Base-by-base conservation (phyloP, 768 basidiomycete genomes). In the Lactifluus hygrophoroides region DNA sequence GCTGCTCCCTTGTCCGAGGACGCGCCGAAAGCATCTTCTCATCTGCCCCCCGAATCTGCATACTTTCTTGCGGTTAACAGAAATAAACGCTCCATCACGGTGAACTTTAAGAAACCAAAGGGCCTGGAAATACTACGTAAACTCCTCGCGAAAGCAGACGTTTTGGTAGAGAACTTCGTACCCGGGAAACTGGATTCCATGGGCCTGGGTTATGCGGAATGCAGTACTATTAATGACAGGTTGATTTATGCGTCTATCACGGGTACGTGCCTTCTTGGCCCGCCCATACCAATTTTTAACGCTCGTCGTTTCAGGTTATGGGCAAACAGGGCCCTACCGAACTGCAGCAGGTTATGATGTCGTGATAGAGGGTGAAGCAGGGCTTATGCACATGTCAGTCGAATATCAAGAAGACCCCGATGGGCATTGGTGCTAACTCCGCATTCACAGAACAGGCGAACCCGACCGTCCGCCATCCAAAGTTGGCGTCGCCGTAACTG, bases 401-500 rank as follows among this genome's bases (percentile, higher is more conserved):
- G 63, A 27, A 17, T 16, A 19, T 60, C 52, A 35, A 68, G 44
- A n/a, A 40, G 58, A 6, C 13, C 14, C 11, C n/a, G 13, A 23
- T 10, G 19, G 27, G 17, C 4, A 10, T 55, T 54, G 55, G n/a
- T 53, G 58, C 60, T 62, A 28, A 61, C 64, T 32, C 7, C n/a
- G 21, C 5, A 27, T 58, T 47, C 25, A 32, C 63, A 91, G 89
- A 64, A 97, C 94, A 16, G 94, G 94, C 50, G 94, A 95, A 72
- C 78, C 85, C 9, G 85, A 87, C 65, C 84, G 92, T 10, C 80
- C 83, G 16, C 94, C 94, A 3, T 85, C 82, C 67, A 96, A 97
- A 71, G 94, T 95, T n/a, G 94, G 94, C 9, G 94, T 96, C 27
- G 94, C 94, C 1, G 86, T 86, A 5, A 95, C 93, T 13, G 94